Conservation (phyloP, 2,329 filamentous ascomycete genomes). For the Fusarium denticulatum region DNA sequence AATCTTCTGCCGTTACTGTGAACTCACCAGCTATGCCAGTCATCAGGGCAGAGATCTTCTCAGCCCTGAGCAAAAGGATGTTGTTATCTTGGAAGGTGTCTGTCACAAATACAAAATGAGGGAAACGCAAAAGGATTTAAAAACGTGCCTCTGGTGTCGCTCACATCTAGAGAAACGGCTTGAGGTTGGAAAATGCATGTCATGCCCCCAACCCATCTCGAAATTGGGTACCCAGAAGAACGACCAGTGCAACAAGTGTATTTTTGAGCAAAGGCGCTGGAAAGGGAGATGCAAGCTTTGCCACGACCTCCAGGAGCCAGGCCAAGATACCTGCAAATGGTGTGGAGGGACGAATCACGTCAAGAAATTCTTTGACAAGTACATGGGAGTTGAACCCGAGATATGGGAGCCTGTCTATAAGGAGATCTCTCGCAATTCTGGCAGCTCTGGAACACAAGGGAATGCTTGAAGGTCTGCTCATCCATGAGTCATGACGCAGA, state of each 20-base stretch:
- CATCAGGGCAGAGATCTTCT: background rate
- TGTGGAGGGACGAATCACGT: rapidly evolving
- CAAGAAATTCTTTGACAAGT: background rate
- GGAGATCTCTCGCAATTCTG: background rate
- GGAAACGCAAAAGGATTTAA: background rate
- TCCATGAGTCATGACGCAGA: background rate
- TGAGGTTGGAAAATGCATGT: background rate
- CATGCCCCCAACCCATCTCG: background rate
- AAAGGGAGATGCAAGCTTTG: background rate
- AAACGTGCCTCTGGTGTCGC: background rate
- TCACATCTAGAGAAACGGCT: background rate
- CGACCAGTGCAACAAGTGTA: background rate
- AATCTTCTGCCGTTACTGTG: background rate
- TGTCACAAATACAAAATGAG: background rate
- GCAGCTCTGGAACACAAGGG: no score
- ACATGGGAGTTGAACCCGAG: background rate
- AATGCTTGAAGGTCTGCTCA: background rate
- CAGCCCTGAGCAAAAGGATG: rapidly evolving
- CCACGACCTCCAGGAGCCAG: background rate
- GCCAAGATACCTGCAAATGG: background rate
- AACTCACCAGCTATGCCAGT: background rate
- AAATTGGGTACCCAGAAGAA: background rate
- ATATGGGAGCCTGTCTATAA: no score
- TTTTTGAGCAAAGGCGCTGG: background rate
- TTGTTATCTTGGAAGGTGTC: background rate